Evolutionary conservation across 805 yeast genomes (phyloP), one percentile per base, ranked within the genome.

Genomic region (Candida namnaoensis): DNA sequence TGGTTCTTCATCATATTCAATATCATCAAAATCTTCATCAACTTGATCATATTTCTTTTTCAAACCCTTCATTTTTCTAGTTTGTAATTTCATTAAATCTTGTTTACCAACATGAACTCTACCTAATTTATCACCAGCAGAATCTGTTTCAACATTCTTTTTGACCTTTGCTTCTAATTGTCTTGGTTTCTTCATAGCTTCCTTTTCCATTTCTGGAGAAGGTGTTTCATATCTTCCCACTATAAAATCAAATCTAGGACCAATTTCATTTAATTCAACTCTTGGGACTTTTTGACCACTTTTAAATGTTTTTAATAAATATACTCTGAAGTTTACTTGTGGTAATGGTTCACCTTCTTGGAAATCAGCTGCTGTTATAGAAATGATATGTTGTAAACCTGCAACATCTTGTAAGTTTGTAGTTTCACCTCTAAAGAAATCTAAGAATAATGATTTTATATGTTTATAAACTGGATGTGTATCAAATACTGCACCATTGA

Each of bases 41-140:
- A 62, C 66, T 65, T 87, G 96, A 60, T 90, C 96, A 54, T 74
- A 90, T 61, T 76, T 78, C 42, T 85, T 73, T 69, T 93, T 93
- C 58, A 93, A 73, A 62, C 99, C 99, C 74, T 93, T 93, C 96
- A 93, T 88, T 79, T 93, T 93, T 68, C 99, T 80, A 6, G 99
- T 91, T 68, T 93, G 99, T 60, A 93, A 64, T 62, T 82, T 82
- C 58, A 76, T 72, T 62, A 93, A 71, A 62, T 93, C 98, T 71
- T 93, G 99, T 62, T 81, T 81, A 66, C 96, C 97, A 65, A 93
- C 84, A 61, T 93, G 99, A 56, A 93, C 80, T 67, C 91, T 85
- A 54, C 97, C 99, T 47, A 93, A 74, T 78, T 91, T 88, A 64
- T 93, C 99, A 68, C 99, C 99, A 85, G 93, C 76, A 42, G 71